A percentile compares a stretch with the other conserved stretches of the same genome.
phyloP scores from a whole-genome alignment of 1,139 yeast genomes.

The Geotrichum macrosporum region DNA sequence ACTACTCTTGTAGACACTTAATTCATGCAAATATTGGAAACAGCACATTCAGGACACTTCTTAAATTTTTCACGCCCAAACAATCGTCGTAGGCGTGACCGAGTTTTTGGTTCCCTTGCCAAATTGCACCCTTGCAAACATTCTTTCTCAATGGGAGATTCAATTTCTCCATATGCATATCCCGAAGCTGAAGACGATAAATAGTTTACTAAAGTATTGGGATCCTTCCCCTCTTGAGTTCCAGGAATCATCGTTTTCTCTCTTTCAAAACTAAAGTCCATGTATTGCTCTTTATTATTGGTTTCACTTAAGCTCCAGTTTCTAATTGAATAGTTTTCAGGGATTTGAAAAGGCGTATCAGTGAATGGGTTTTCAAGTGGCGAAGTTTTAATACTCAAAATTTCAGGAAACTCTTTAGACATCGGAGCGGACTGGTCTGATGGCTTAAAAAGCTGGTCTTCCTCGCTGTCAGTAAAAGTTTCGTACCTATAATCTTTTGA shows the following conservation, averaged over 20 bases:
- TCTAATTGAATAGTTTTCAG: background rate
- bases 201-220: background rate
- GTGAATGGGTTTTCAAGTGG: conserved; percentile 1
- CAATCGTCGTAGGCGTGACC: too few species aligned
- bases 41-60: too few species aligned
- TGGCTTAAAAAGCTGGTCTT: too few species aligned
- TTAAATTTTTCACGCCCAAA: too few species aligned
- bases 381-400: too few species aligned
- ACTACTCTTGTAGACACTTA: too few species aligned
- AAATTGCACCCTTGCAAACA: background rate
- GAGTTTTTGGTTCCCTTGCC: too few species aligned
- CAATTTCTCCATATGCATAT: background rate
- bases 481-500: background rate
- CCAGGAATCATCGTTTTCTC: too few species aligned
- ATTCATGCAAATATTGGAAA: too few species aligned
- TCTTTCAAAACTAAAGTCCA: background rate
- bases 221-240: background rate
- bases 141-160: background rate
- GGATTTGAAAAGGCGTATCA: background rate
- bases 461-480: too few species aligned
- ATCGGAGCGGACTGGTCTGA: too few species aligned
- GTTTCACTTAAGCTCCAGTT: background rate
- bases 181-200: background rate
- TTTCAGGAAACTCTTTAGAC: too few species aligned
- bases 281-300: background rate